Evolutionary conservation across 352 stramenopile species (phyloP).

Genomic region (Blastocystis sp.): DNA sequence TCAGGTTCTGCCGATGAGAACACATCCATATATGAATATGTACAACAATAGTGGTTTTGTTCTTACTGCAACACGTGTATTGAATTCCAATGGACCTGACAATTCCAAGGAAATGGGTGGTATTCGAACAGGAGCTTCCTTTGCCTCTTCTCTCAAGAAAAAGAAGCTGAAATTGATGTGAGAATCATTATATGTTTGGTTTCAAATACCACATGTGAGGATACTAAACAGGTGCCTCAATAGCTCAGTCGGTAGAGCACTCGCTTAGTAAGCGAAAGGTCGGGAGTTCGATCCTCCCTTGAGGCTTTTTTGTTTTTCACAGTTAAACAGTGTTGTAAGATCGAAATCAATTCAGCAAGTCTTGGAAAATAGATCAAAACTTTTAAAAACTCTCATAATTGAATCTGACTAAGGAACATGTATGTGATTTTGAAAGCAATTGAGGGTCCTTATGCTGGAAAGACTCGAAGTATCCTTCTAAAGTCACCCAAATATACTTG

Average conservation of each 20-base stretch:
- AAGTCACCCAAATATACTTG: constrained; percentile 33
- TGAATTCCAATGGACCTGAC: constrained; percentile 12
- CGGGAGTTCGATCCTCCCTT: constrained; percentile 59
- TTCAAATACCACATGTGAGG: neutral
- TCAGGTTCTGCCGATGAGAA: constrained; percentile 65
- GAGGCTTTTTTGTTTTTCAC: constrained; percentile 31
- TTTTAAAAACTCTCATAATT: neutral
- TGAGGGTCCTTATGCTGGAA: constrained; percentile 32
- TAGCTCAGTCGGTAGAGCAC: constrained; percentile 63
- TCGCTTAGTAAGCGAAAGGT: constrained; percentile 65
- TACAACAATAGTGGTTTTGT: constrained; percentile 63
- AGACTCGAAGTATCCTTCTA: neutral
- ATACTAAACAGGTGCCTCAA: constrained; percentile 4
- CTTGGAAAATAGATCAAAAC: neutral
- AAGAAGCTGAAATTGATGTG: constrained; percentile 63
- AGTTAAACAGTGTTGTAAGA: neutral
- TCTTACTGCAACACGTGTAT: constrained; percentile 27
- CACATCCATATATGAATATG: constrained; percentile 69
- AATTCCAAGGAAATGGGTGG: neutral
- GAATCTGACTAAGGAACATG: neutral
- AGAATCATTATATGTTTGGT: neutral
- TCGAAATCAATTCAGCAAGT: too few species aligned
- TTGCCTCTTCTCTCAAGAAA: constrained; percentile 4
- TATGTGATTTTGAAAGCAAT: constrained; percentile 51
- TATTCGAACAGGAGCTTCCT: constrained; percentile 30